Percentiles rank a stretch among this genome's conserved stretches.
These are phyloP conservation scores for Pyrenochaeta sp. DNA, from an alignment of 2,329 filamentous ascomycete species.

Conservation along the genomic window DNA sequence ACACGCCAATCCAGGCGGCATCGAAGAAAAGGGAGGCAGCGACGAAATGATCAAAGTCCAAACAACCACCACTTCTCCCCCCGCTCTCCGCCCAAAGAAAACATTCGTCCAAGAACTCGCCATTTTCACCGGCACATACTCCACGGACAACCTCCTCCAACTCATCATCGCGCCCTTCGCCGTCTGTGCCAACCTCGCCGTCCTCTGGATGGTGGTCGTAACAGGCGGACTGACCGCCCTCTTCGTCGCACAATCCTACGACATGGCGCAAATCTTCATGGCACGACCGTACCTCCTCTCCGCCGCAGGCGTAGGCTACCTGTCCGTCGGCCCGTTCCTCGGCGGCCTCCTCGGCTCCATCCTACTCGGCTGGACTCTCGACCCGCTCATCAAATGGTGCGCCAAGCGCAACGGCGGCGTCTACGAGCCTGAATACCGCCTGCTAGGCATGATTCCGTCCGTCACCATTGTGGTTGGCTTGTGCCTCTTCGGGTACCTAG, in stretches of 20 bases:
- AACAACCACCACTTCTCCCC: slow-evolving; percentile 24
- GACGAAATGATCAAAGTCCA: slow-evolving; percentile 30
- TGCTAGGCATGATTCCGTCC: slow-evolving; percentile 47
- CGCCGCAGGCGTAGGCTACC: slow-evolving; percentile 54
- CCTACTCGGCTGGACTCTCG: slow-evolving; percentile 37
- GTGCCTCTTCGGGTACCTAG: slow-evolving; percentile 51
- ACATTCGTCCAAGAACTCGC: slow-evolving; percentile 47
- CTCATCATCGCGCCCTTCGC: slow-evolving; percentile 57
- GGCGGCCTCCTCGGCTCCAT: slow-evolving; percentile 45
- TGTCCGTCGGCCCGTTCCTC: slow-evolving; percentile 53
- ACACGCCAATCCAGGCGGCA: slow-evolving; percentile 14
- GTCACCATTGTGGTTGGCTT: slow-evolving; percentile 49
- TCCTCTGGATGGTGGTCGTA: slow-evolving; percentile 60
- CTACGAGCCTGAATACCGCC: slow-evolving; percentile 64
- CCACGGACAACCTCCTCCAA: slow-evolving; percentile 49
- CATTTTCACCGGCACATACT: slow-evolving; percentile 52
- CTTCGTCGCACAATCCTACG: slow-evolving; percentile 55
- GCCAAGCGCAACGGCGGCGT: slow-evolving; percentile 61
- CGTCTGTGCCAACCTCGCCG: slow-evolving; percentile 61
- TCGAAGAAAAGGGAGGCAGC: slow-evolving; percentile 12
- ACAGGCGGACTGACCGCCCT: slow-evolving; percentile 55
- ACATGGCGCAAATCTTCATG: slow-evolving; percentile 59
- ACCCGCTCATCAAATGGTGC: slow-evolving; percentile 53
- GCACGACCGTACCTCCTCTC: slow-evolving; percentile 57
- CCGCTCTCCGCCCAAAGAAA: slow-evolving; percentile 40